These are phyloP conservation scores for Chalaropsis thielavioides DNA, from an alignment of 2,329 filamentous ascomycete species.

Conservation along the genomic window DNA sequence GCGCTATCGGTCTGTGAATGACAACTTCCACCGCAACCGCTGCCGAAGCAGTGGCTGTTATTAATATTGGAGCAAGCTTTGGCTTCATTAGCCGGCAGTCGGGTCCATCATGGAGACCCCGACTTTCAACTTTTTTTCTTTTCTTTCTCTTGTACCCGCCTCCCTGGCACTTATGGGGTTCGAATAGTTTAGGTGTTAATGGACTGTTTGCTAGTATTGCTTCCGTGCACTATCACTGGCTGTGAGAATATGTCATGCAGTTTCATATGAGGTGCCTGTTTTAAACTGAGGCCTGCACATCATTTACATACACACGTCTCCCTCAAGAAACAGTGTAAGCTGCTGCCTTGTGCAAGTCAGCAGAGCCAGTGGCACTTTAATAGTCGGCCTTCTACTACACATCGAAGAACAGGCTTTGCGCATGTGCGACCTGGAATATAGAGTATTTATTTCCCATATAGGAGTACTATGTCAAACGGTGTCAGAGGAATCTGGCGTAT, in stretches of 20 bases:
- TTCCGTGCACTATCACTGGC: neutral
- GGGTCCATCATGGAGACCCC: neutral
- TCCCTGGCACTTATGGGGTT: neutral
- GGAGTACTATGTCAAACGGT: too few relatives aligned
- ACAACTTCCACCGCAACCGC: too few relatives aligned
- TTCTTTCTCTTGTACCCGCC: neutral
- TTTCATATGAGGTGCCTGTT: neutral
- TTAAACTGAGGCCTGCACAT: too few relatives aligned
- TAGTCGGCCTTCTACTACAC: too few relatives aligned
- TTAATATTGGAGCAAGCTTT: neutral
- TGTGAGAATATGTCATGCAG: neutral
- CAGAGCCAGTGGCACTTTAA: too few relatives aligned
- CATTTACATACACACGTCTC: too few relatives aligned
- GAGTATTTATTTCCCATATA: too few relatives aligned
- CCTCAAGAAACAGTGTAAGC: too few relatives aligned
- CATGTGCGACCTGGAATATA: too few relatives aligned
- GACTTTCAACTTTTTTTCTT: neutral
- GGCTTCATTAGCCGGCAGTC: neutral
- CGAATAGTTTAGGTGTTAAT: neutral
- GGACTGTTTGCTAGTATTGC: neutral
- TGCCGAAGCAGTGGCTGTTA: neutral
- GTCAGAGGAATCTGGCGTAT: too few relatives aligned
- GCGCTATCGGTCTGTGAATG: neutral
- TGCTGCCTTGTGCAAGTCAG: too few relatives aligned
- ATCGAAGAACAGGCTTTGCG: too few relatives aligned